phyloP scores from a whole-genome alignment of 2,329 filamentous ascomycete genomes.

The Ascochyta fabae region DNA sequence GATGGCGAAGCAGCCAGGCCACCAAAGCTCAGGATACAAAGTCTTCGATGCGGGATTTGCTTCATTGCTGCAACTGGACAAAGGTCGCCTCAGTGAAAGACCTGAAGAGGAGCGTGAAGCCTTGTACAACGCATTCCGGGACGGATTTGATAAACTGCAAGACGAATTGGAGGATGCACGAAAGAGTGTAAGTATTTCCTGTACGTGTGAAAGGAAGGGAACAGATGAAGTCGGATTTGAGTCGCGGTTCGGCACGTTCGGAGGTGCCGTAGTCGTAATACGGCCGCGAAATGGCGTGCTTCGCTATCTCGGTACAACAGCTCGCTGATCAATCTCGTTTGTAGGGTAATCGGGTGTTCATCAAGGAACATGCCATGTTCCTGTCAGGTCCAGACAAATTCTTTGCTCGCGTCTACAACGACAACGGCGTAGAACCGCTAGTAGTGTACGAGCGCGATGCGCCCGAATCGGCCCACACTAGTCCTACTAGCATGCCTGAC shows the following conservation, averaged over 20 bases:
- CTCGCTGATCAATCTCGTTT: not conserved
- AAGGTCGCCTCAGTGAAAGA: constrained; percentile 19
- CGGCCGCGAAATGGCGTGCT: constrained; percentile 15
- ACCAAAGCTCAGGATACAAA: constrained; percentile 23
- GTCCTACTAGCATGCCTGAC: constrained; percentile 23
- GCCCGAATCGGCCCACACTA: constrained; percentile 10
- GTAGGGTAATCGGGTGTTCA: constrained; percentile 20
- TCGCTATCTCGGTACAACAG: not conserved
- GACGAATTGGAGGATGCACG: constrained; percentile 23
- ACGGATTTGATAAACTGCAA: constrained; percentile 15
- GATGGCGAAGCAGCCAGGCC: constrained; percentile 26
- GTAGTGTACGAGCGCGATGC: constrained; percentile 13
- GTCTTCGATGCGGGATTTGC: constrained; percentile 20
- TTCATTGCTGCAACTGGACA: constrained; percentile 2
- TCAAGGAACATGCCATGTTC: constrained; percentile 24
- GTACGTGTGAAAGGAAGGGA: not conserved
- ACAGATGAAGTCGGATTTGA: not conserved
- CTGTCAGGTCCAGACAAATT: constrained; percentile 17
- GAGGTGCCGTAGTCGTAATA: constrained; percentile 1
- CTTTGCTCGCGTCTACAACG: constrained; percentile 9
- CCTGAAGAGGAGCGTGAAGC: constrained; percentile 9
- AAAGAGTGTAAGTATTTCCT: constrained; percentile 19
- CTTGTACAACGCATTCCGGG: constrained; percentile 13
- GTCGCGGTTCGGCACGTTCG: not conserved
- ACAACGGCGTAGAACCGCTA: not conserved